Evolutionary conservation across 805 yeast genomes (phyloP), one percentile per base, ranked within the genome.

Genomic region (Ogataea henricii): DNA sequence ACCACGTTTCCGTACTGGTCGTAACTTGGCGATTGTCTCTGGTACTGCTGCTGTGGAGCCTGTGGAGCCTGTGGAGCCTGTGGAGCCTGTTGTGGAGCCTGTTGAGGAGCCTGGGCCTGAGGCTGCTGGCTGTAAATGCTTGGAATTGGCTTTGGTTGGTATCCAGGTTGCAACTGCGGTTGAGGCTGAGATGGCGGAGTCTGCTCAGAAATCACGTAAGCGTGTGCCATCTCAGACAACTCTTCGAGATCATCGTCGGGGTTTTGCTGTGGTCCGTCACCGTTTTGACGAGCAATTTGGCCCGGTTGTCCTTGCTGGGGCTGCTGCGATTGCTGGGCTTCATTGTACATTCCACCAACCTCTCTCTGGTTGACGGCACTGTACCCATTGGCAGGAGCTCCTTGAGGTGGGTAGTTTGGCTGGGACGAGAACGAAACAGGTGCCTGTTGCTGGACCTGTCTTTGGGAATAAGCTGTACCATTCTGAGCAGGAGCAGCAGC

Each of bases 161-260:
- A 56, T 26, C 52, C 47, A 13, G 49, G 56, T 48, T 56, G 56
- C 30, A 51, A 45, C 23, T 53, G 57, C 26, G 57, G 41, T 10
- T 43, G 45, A 10, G 39, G 18, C 10, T 45, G 47, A 8, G 32
- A 22, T 2, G 54, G 56, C 12, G 66, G 61, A 5, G 66, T 49
- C 47, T 62, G 60, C 27, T 64, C 65, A 5, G 62, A 48, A 3
- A 57, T 44, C 6, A 55, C 64, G 44, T 63, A 65, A 30, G 59
- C 62, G 22, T 57, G 64, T 5, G 66, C 66, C 59, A 64, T 53
- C 32, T 65, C 58, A 16, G 69, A 60, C 20, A 69, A 47, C 34
- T 65, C 68, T 47, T 59, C 67, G 38, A 62, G 49, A 39, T 64
- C 68, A 17, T 58, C 55, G n/a, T 61, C 66, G 25, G 50, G 51